phyloP scores from a whole-genome alignment of 805 yeast genomes.

The Saccharomyces eubayanus region DNA sequence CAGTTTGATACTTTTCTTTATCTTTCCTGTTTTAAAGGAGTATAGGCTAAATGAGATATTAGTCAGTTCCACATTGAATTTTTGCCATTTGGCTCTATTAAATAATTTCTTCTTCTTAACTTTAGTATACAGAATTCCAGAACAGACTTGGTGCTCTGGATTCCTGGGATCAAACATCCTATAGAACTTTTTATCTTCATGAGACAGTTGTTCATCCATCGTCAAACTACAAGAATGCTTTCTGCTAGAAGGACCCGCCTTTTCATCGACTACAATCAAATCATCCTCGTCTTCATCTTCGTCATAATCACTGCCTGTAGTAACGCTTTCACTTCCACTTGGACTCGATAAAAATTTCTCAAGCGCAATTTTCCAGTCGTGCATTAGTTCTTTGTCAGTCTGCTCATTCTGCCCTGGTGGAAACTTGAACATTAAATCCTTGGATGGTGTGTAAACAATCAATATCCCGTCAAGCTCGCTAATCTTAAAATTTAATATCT shows the following conservation, averaged over 20 bases:
- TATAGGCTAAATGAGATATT: conserved; percentile 11
- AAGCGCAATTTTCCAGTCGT: conserved; percentile 10
- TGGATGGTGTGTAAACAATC: conserved; percentile 13
- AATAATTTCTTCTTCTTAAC: conserved; percentile 11
- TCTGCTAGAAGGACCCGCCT: background rate
- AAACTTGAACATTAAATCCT: conserved; percentile 10
- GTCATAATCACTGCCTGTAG: conserved; percentile 3
- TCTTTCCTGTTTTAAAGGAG: conserved; percentile 12
- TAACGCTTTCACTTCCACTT: background rate
- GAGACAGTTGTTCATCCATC: background rate
- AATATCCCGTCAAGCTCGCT: conserved; percentile 5
- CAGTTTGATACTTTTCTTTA: conserved; percentile 8
- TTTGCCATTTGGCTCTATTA: conserved; percentile 17
- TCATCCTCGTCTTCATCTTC: conserved; percentile 4
- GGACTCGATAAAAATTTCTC: conserved; percentile 7
- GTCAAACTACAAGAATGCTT: background rate
- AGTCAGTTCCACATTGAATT: conserved; percentile 10
- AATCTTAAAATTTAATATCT: conserved; percentile 10
- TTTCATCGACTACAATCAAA: background rate
- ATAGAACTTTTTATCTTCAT: conserved; percentile 11
- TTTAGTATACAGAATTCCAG: conserved; percentile 11
- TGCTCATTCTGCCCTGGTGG: background rate
- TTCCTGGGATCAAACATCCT: conserved; percentile 12
- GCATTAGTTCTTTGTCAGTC: conserved; percentile 1
- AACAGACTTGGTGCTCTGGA: conserved; percentile 10